These are phyloP conservation scores for Naumovozyma dairenensis DNA, from an alignment of 805 yeast species.

Conservation along the genomic window DNA sequence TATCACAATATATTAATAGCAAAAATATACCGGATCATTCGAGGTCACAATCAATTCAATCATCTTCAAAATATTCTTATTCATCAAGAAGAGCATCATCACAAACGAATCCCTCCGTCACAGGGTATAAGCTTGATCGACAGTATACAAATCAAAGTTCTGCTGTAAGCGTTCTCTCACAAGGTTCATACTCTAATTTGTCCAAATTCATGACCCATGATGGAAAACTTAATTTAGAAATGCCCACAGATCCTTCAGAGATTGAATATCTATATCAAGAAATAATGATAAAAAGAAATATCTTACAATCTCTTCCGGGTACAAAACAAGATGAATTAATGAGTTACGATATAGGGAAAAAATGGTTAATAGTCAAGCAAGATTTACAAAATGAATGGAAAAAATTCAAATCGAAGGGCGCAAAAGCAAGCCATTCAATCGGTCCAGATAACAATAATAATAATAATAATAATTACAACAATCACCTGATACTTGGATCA, in stretches of 20 bases:
- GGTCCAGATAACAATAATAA: constrained; percentile 1
- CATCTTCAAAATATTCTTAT: constrained; percentile 23
- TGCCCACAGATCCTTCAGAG: constrained; percentile 55
- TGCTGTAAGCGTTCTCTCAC: constrained; percentile 21
- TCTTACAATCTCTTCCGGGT: constrained; percentile 54
- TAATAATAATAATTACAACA: constrained; percentile 2
- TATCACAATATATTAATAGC: constrained; percentile 21
- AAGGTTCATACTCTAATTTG: constrained; percentile 21
- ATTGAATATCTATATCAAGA: constrained; percentile 69
- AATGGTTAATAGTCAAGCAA: constrained; percentile 87
- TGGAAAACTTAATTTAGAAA: constrained; percentile 39
- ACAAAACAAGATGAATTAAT: constrained; percentile 70
- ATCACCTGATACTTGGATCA: too few relatives aligned
- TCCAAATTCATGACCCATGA: constrained; percentile 23
- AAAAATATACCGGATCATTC: constrained; percentile 6
- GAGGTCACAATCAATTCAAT: constrained; percentile 16
- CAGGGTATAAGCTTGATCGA: constrained; percentile 11
- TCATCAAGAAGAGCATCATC: constrained; percentile 8
- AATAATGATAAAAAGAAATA: constrained; percentile 72
- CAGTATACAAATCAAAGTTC: constrained; percentile 21
- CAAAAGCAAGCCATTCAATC: constrained; percentile 3
- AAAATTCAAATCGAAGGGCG: constrained; percentile 34
- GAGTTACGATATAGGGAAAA: constrained; percentile 63
- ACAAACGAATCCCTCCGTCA: constrained; percentile 3
- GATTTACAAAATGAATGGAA: constrained; percentile 72